Base-by-base conservation (phyloP, 1,139 yeast species). In the Candida gigantensis region DNA sequence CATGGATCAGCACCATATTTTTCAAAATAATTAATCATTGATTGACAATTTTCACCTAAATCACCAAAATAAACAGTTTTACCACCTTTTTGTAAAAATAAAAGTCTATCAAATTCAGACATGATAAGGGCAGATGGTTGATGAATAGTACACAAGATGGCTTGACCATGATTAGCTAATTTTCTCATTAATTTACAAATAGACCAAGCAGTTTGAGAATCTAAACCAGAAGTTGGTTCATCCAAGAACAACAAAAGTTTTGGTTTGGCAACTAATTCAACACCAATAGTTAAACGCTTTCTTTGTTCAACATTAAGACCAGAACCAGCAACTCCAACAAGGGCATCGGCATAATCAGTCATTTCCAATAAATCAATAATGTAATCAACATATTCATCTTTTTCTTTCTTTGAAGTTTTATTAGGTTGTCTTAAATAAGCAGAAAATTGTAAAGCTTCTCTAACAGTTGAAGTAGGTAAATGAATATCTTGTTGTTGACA, bases 1-100 rank as follows among this genome's bases (percentile, higher is more conserved):
- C 84, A 79, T 42, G 34, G 29, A 31, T 31, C 34, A 28, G 65
- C 62, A 8, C 82, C 81, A 41, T 79, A 63, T 46, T 68, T 67
- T 53, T 77, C 84, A 46, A 81, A 81, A 51, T 81, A 81, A 29
- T 61, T 52, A 37, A 74, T 59, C 52, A 81, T 57, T 5, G 76
- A 64, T 6, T 51, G 38, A 39, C 83, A 77, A 47, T 69, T 68
- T 40, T 61, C 56, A 43, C 84, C 85, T 50, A 79, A 75, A 43
- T 79, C 82, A 44, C 85, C 85, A 53, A 78, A 79, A 55, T 80
- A 80, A 28, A 79, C 84, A 43, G 83, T 79, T 55, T 72, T 65
- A 43, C 85, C 85, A 40, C 70, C 70, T 45, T 52, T 59, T 47
- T 62, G 68, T 46, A 65, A 58, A 39, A 64, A 62, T 42, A 64